Evolutionary conservation across 495 filamentous ascomycete species (phyloP), one percentile per base, ranked within the genome.

Genomic region (Hypoxylon crocopeplum): DNA sequence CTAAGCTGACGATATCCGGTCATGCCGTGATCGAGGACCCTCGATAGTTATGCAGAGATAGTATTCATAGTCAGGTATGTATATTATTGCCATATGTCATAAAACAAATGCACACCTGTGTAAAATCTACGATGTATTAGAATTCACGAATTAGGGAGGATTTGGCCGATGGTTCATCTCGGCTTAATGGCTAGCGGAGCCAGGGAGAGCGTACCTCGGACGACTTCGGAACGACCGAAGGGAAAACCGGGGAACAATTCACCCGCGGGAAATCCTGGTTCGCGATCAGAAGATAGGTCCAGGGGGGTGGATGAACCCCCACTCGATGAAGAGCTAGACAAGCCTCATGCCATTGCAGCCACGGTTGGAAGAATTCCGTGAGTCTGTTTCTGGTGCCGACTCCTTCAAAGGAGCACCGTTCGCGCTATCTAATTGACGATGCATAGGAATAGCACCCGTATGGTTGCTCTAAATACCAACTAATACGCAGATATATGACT

Each of bases 181-280:
- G 61, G 61, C 25, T 48, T 41, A 59, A 59, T 47, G 45, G 55
- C 39, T 2, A 51, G 55, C 61, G 49, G 54, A 59, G 55, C 44
- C 27, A 47, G 38, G 21, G 30, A 54, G 20, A 54, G 42, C 42
- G 38, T 38, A 64, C 30, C 49, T 59, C 55, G 61, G 61, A 56
- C 45, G 10, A 59, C 42, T 20, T 64, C 61, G 61, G 61, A 52
- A 33, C 55, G 24, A 64, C 61, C 61, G 61, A 64, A 52, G 39
- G 38, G 30, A 59, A 58, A 59, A 45, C 45, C 45, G 55, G 61
- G 61, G 38, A 51, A 41, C 45, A 32, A 37, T 59, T 51, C 50
- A 56, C 42, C 50, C 54, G 48, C 44, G 38, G 24, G 48, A 10
- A 55, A 51, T 56, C 59, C 53, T 48, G 48, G 47, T 44, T 34